Percentiles rank a stretch among this genome's conserved stretches.
Conservation (phyloP, 2,329 filamentous ascomycete species). For the Elsinoe batatas region DNA sequence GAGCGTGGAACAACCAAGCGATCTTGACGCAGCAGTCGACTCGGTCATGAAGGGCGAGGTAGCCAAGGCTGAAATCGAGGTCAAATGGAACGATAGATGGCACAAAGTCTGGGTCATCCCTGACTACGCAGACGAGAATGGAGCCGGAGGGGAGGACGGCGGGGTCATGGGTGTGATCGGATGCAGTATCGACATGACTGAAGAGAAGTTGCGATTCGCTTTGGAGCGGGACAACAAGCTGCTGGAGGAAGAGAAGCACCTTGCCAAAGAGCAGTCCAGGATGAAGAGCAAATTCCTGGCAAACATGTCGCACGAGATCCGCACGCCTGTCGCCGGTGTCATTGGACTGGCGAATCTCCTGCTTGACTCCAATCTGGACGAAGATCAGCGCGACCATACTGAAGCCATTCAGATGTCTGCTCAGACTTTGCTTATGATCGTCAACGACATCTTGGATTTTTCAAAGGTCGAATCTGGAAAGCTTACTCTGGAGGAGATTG, state of each 20-base stretch:
- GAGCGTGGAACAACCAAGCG: not conserved
- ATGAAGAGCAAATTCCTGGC: constrained; percentile 15
- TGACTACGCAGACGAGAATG: constrained; percentile 1
- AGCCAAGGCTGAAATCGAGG: not conserved
- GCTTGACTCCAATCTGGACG: constrained; percentile 11
- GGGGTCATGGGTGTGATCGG: constrained; percentile 9
- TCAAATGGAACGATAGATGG: constrained; percentile 1
- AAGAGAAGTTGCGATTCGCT: constrained; percentile 4
- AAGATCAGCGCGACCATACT: constrained; percentile 12
- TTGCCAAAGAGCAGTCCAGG: constrained; percentile 9
- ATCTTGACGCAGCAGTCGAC: not conserved
- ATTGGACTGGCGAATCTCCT: constrained; percentile 14
- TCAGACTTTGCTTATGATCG: constrained; percentile 11
- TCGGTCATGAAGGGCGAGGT: not conserved
- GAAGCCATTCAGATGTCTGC: constrained; percentile 12
- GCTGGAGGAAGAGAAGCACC: constrained; percentile 8
- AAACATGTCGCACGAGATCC: constrained; percentile 16
- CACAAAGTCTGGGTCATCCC: constrained; percentile 12
- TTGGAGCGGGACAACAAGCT: constrained; percentile 12
- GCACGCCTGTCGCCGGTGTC: constrained; percentile 15
- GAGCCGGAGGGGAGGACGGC: not conserved
- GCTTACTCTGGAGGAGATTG: constrained; percentile 13
- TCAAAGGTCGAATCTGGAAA: constrained; percentile 16
- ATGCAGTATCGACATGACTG: constrained; percentile 14
- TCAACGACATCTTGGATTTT: constrained; percentile 16